These are phyloP conservation scores for Vitis hybrid DNA, from an alignment of 177 flowering plant species.

Conservation along the genomic window DNA sequence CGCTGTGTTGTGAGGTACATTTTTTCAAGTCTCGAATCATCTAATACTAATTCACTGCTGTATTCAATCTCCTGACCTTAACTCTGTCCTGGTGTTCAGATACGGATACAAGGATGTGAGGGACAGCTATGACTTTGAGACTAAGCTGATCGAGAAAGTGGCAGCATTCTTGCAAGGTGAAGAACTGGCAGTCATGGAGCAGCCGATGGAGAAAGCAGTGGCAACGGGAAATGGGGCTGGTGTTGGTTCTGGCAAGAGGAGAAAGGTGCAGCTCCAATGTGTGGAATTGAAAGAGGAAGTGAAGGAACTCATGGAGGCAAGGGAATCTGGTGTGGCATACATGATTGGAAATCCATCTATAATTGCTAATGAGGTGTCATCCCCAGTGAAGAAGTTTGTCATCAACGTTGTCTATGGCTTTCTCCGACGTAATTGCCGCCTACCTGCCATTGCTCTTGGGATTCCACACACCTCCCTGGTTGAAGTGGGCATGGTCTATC, in stretches of 20 bases:
- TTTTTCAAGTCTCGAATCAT: too few relatives aligned
- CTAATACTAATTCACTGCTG: too few relatives aligned
- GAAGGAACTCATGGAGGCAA: conserved; percentile 41
- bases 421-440: conserved; percentile 46
- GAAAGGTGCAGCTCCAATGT: conserved; percentile 20
- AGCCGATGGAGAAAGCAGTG: too few relatives aligned
- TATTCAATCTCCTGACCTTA: too few relatives aligned
- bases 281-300: conserved; percentile 28
- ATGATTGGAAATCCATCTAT: conserved; percentile 53
- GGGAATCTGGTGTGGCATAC: conserved; percentile 57
- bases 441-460: conserved; percentile 40
- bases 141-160: conserved; percentile 31
- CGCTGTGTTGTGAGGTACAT: conserved; percentile 26
- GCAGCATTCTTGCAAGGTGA: conserved; percentile 28
- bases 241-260: conserved; percentile 7
- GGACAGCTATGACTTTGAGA: conserved; percentile 42
- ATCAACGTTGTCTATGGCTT: conserved; percentile 49
- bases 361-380: conserved; percentile 37
- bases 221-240: conserved; percentile 10
- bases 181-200: too few relatives aligned
- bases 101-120: conserved; percentile 51
- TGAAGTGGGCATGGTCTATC: conserved; percentile 63
- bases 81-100: conserved; percentile 8
- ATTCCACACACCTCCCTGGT: conserved; percentile 51
- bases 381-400: conserved; percentile 42